Percentiles rank a stretch among this genome's conserved stretches.
These are phyloP conservation scores for Vigna radiata DNA, from an alignment of 306 rosid genomes.

Conservation along the genomic window DNA sequence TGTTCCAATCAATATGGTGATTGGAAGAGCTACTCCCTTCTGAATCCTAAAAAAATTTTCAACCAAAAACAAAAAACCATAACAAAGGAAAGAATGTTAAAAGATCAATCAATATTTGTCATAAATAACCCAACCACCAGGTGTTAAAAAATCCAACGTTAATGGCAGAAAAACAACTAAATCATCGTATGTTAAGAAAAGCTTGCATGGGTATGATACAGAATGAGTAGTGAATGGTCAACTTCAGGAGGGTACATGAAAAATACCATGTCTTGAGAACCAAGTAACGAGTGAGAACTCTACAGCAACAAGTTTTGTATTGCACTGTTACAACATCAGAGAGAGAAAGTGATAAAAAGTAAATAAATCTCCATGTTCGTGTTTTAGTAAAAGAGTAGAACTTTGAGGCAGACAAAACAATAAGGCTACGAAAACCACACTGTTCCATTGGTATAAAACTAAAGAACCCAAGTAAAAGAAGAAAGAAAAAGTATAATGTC, in stretches of 20 bases:
- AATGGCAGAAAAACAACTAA: background rate
- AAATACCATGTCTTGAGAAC: conserved; percentile 33
- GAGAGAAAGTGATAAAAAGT: background rate
- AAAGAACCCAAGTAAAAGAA: background rate
- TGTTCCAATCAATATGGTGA: conserved; percentile 28
- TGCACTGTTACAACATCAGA: background rate
- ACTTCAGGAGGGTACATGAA: background rate
- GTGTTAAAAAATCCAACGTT: background rate
- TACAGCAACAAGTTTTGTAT: background rate
- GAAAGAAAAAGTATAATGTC: no score
- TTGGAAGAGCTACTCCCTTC: background rate
- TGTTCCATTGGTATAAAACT: background rate
- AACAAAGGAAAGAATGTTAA: background rate
- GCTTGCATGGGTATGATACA: background rate
- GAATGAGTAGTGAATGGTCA: background rate
- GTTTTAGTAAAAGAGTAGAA: background rate
- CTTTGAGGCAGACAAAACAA: background rate
- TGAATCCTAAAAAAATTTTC: conserved; percentile 18
- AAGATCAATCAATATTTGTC: background rate
- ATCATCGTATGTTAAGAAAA: background rate
- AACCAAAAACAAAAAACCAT: background rate
- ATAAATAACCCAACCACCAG: background rate
- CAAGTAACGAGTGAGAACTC: background rate
- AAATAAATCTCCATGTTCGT: background rate
- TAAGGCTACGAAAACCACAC: background rate